Evolutionary conservation across 2,329 filamentous ascomycete species (phyloP).

Genomic region (Eutypa lata): DNA sequence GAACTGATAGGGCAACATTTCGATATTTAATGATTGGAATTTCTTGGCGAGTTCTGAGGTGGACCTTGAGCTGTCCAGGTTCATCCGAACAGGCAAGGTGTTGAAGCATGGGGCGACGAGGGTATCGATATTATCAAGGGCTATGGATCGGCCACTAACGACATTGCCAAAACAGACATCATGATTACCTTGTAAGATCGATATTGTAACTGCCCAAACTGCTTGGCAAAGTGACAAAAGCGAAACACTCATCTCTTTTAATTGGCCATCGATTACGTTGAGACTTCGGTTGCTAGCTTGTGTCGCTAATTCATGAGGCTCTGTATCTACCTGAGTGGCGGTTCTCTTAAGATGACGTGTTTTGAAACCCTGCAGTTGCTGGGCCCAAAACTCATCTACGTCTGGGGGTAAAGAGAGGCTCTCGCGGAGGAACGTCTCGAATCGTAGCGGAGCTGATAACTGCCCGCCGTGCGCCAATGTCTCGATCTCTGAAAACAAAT

Average conservation of each 20-base stretch:
- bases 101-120: constrained; percentile 93
- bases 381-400: constrained; percentile 64
- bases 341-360: constrained; percentile 15
- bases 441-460: constrained; percentile 51
- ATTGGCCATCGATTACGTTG: constrained; percentile 42
- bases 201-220: constrained; percentile 66
- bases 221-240: constrained; percentile 68
- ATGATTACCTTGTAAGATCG: constrained; percentile 47
- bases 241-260: constrained; percentile 54
- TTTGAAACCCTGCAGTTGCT: constrained; percentile 50
- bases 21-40: constrained; percentile 60
- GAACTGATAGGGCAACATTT: constrained; percentile 67
- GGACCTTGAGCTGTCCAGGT: constrained; percentile 43
- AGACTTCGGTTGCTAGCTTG: constrained; percentile 29
- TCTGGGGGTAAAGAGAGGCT: constrained; percentile 47
- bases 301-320: constrained; percentile 7
- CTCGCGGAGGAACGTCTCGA: constrained; percentile 61
- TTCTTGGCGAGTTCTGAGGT: constrained; percentile 56
- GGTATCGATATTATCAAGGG: constrained; percentile 62
- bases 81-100: constrained; percentile 69
- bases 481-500: constrained; percentile 70
- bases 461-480: constrained; percentile 42
- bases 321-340: constrained; percentile 1
- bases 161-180: constrained; percentile 90
- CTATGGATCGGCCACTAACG: constrained; percentile 70